Conservation (phyloP, 1,139 yeast genomes). For the Arxiozyma slooffiae region DNA sequence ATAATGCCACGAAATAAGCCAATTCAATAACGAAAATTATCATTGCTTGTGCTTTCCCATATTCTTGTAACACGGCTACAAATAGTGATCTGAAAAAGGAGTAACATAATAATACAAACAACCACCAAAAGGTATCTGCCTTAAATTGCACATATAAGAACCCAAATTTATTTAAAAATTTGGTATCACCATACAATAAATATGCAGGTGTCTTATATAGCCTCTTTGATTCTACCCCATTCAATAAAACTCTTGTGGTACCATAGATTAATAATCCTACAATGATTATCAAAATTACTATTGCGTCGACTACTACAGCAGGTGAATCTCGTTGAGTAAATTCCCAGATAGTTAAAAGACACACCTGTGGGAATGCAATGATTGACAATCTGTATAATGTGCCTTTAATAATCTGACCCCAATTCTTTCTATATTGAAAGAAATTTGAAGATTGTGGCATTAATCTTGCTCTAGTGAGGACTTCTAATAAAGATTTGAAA, state of each 20-base stretch:
- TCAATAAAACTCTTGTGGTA: slow-evolving; percentile 53
- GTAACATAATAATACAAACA: slow-evolving; percentile 54
- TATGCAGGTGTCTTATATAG: slow-evolving; percentile 89
- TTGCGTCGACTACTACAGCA: slow-evolving; percentile 73
- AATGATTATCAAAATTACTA: slow-evolving; percentile 49
- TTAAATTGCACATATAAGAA: slow-evolving; percentile 85
- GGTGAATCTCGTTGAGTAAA: slow-evolving; percentile 73
- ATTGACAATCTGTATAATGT: slow-evolving; percentile 71
- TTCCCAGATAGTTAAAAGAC: slow-evolving; percentile 82
- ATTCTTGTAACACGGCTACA: slow-evolving; percentile 73
- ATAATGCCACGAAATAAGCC: slow-evolving; percentile 50
- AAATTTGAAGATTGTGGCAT: slow-evolving; percentile 52
- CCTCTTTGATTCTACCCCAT: slow-evolving; percentile 62
- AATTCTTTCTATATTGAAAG: slow-evolving; percentile 66
- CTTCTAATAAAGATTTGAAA: slow-evolving; percentile 68
- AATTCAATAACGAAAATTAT: slow-evolving; percentile 69
- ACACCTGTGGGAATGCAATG: slow-evolving; percentile 78
- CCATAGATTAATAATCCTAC: slow-evolving; percentile 62
- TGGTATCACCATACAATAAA: slow-evolving; percentile 73
- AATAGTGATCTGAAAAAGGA: slow-evolving; percentile 66
- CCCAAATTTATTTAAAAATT: slow-evolving; percentile 78
- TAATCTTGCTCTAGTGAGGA: slow-evolving; percentile 49
- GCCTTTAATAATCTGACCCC: slow-evolving; percentile 80
- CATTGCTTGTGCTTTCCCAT: slow-evolving; percentile 75
- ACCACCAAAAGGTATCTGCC: slow-evolving; percentile 81